phyloP scores from a whole-genome alignment of 208 protist species.

The Trichomonas gallinae region DNA sequence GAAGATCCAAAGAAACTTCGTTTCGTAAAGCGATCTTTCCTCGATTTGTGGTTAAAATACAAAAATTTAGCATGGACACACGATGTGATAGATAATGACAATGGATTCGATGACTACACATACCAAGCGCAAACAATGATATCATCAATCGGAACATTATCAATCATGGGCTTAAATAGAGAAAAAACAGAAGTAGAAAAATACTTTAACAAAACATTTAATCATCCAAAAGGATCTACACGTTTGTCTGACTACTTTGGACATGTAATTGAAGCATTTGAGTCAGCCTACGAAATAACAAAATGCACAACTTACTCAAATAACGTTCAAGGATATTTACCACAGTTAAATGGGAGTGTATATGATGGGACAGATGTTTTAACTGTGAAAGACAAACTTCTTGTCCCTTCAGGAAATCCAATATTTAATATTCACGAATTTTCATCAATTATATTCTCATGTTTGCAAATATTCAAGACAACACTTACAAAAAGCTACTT shows the following conservation, averaged over 20 bases:
- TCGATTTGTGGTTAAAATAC: background rate
- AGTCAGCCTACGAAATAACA: background rate
- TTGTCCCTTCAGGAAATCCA: background rate
- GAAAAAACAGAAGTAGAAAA: background rate
- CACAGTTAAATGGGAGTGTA: background rate
- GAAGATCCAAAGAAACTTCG: background rate
- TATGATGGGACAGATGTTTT: background rate
- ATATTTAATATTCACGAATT: background rate
- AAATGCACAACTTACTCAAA: background rate
- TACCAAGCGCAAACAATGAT: background rate
- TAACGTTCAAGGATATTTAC: background rate
- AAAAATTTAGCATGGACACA: background rate
- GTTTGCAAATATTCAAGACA: background rate
- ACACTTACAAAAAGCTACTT: background rate
- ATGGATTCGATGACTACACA: background rate
- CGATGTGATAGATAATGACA: background rate
- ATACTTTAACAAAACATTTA: background rate
- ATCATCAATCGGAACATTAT: background rate
- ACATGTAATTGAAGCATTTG: background rate
- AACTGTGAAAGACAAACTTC: background rate
- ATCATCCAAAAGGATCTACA: background rate
- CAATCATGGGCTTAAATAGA: background rate
- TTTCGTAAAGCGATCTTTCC: background rate
- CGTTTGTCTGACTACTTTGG: background rate
- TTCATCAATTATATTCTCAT: background rate